Evolutionary conservation across 2,329 filamentous ascomycete genomes (phyloP).

Genomic region (Cordyceps farinosa): DNA sequence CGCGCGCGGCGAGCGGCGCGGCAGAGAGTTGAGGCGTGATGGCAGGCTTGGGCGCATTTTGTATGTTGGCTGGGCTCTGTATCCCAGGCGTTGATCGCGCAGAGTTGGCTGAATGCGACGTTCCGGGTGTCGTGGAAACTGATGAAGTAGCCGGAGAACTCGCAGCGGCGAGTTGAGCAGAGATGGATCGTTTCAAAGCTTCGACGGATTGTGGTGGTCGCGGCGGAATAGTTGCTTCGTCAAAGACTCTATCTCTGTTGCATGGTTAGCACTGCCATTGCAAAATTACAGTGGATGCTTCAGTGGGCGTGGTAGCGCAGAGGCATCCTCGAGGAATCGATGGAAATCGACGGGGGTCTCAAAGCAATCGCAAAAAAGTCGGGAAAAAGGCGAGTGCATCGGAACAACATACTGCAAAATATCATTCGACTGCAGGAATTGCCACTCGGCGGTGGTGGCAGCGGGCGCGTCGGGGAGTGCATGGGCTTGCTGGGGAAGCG

Average conservation of each 20-base stretch:
- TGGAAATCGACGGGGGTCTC: slow-evolving; percentile 5
- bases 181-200: slow-evolving; percentile 37
- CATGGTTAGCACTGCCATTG: neutral
- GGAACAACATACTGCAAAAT: slow-evolving; percentile 54
- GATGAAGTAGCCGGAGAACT: slow-evolving; percentile 1
- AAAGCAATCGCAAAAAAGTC: slow-evolving; percentile 17
- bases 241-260: slow-evolving; percentile 41
- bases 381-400: neutral
- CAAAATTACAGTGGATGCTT: slow-evolving; percentile 15
- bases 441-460: slow-evolving; percentile 48
- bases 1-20: neutral
- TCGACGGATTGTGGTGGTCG: slow-evolving; percentile 45
- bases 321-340: slow-evolving; percentile 23
- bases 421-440: slow-evolving; percentile 55
- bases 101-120: slow-evolving; percentile 2
- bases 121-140: neutral
- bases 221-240: slow-evolving; percentile 51
- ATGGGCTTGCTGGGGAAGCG: slow-evolving; percentile 57
- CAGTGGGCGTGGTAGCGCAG: slow-evolving; percentile 9
- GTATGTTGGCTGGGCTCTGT: slow-evolving; percentile 10
- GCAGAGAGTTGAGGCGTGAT: neutral
- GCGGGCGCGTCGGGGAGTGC: slow-evolving; percentile 55
- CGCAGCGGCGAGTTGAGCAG: slow-evolving; percentile 11
- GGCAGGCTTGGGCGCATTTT: slow-evolving; percentile 2
- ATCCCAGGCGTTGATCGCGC: neutral